Evolutionary conservation across 176 grass and related monocot genomes (phyloP).

Genomic region (Phoenix dactylifera): DNA sequence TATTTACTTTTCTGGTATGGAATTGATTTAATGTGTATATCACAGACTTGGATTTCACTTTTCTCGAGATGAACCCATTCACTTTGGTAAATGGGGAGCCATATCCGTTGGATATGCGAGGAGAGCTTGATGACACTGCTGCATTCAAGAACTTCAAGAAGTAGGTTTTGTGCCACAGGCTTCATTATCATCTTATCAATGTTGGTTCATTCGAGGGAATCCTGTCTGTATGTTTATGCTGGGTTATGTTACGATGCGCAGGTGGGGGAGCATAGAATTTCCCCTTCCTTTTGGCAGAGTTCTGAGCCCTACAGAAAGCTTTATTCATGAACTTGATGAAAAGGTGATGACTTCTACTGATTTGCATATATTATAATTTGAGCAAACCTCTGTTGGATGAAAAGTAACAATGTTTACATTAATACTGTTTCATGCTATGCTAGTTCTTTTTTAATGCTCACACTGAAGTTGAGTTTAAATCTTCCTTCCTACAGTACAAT

Average conservation of each 20-base stretch:
- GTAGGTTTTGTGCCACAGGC: slow-evolving; percentile 26
- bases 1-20: not conserved
- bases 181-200: too few species aligned
- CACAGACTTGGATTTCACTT: slow-evolving; percentile 85
- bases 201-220: too few species aligned
- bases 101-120: slow-evolving; percentile 86
- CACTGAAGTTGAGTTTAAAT: too few species aligned
- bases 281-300: slow-evolving; percentile 89
- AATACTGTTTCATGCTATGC: too few species aligned
- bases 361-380: not conserved
- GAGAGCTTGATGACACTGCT: slow-evolving; percentile 92
- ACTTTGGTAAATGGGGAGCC: slow-evolving; percentile 76
- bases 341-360: slow-evolving; percentile 35
- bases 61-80: slow-evolving; percentile 97
- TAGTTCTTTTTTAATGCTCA: too few species aligned
- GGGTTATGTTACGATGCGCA: slow-evolving; percentile 18
- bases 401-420: too few species aligned
- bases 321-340: slow-evolving; percentile 86
- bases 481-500: too few species aligned
- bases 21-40: slow-evolving; percentile 11
- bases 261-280: slow-evolving; percentile 74
- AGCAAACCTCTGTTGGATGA: too few species aligned
- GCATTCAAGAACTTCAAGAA: slow-evolving; percentile 98
- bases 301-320: slow-evolving; percentile 59
- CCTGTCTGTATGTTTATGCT: not conserved